Percentiles rank a stretch among this genome's conserved stretches.
Evolutionary conservation across 139 green algal genomes (phyloP).

Genomic region (Gonium pectorale): DNA sequence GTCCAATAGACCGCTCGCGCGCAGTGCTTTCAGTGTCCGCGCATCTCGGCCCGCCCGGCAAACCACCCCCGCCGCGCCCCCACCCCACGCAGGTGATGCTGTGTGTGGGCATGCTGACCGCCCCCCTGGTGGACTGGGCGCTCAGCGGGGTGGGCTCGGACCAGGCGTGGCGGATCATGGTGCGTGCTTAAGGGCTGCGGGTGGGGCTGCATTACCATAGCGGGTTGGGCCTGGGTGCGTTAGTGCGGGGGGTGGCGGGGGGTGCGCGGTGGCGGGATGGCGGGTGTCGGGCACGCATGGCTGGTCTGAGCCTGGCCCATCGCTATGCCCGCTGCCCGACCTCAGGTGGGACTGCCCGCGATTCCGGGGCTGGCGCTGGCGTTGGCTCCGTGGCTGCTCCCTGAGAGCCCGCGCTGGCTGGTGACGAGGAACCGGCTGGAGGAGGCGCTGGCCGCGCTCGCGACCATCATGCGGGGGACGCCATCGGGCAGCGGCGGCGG

Average conservation of each 20-base stretch:
- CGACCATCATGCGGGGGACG: constrained; percentile 42
- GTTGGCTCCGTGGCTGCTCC: constrained; percentile 74
- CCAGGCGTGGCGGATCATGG: not conserved
- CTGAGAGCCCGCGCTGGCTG: constrained; percentile 86
- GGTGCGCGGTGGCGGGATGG: too few relatives aligned
- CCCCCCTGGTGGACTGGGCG: constrained; percentile 70
- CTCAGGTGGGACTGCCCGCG: constrained; percentile 73
- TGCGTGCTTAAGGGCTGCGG: constrained; percentile 19
- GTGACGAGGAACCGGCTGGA: constrained; percentile 76
- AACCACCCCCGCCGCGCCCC: not conserved
- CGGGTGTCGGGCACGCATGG: too few relatives aligned
- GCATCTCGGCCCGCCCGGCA: not conserved
- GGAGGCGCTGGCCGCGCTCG: constrained; percentile 79
- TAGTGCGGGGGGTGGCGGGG: too few relatives aligned
- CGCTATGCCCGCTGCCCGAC: too few relatives aligned
- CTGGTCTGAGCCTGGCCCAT: too few relatives aligned
- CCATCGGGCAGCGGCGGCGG: too few relatives aligned
- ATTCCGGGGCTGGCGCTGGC: constrained; percentile 56
- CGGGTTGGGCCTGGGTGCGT: too few relatives aligned
- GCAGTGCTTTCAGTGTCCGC: too few relatives aligned
- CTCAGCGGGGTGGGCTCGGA: constrained; percentile 47
- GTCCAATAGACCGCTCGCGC: too few relatives aligned
- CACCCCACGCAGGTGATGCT: constrained; percentile 70
- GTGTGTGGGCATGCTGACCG: constrained; percentile 80
- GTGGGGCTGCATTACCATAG: too few relatives aligned